These are phyloP conservation scores for Tylopilus felleus DNA, from an alignment of 768 basidiomycete genomes.

Conservation along the genomic window DNA sequence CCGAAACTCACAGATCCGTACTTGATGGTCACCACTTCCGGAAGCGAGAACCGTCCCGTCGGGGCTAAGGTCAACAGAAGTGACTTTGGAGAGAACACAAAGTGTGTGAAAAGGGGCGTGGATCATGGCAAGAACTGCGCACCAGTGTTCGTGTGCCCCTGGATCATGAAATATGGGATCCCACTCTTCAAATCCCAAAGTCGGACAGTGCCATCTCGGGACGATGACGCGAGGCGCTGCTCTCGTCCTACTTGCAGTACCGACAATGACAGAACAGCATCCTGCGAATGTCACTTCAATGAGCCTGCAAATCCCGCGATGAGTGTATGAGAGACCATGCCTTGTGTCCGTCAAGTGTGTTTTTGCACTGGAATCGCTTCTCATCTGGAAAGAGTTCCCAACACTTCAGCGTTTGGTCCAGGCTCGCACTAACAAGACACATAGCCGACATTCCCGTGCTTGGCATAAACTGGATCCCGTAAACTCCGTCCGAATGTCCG, in stretches of 20 bases:
- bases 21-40: constrained; percentile 36
- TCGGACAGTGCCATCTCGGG: constrained; percentile 34
- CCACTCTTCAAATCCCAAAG: constrained; percentile 37
- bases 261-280: constrained; percentile 31
- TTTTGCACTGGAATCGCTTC: constrained; percentile 27
- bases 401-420: constrained; percentile 34
- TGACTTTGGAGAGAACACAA: constrained; percentile 23
- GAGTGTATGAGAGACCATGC: constrained; percentile 4
- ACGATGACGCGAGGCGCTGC: constrained; percentile 36
- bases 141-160: constrained; percentile 35
- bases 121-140: constrained; percentile 22
- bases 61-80: constrained; percentile 36
- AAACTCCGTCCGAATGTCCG: constrained; percentile 31
- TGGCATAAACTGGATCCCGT: constrained; percentile 31
- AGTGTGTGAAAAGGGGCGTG: constrained; percentile 14
- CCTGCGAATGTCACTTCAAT: constrained; percentile 13
- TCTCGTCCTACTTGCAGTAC: constrained; percentile 33
- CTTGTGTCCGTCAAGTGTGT: constrained; percentile 32
- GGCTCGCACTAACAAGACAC: constrained; percentile 30
- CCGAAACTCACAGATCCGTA: constrained; percentile 35
- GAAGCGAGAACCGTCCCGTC: constrained; percentile 33
- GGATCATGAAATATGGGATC: constrained; percentile 33
- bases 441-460: constrained; percentile 25
- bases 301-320: background rate
- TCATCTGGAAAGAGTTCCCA: constrained; percentile 42